Base-by-base conservation (phyloP, 1,284 basidiomycete species). In the Phenoliferia sp. region DNA sequence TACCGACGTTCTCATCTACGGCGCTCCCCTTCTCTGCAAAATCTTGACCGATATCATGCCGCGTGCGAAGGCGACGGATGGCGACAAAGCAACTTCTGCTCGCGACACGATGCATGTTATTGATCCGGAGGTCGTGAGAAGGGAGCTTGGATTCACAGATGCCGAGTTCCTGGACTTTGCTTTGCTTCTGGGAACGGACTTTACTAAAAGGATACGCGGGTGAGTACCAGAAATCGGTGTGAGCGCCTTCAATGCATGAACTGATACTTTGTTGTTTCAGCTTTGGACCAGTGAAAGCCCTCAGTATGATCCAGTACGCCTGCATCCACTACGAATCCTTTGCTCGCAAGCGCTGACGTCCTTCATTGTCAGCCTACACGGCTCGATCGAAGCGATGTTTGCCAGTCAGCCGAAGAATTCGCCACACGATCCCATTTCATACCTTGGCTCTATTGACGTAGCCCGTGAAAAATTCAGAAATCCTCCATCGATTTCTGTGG, bases 101-200 rank as follows among this genome's bases (percentile, higher is more conserved):
- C n/a, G 50, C 3, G 33, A 32, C 19, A 28, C 56, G 33, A 73
- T 71, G 72, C 58, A 39, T 16, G 56, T 71, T 7, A 33, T 69
- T 32, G 66, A 69, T 28, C 67, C 70, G 26, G 62, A 10, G 1
- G 82, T 84, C 3, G 80, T 93, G n/a, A 86, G 87, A n/a, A 69
- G 76, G 0, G 80, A 80, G 7, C 83, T 92, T 32, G 77, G 81
- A 10, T 83, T 94, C 35, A 79, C 84, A 63, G 82, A 81, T 3
- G 75, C 81, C 0, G 76, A 83, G 62, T 94, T 85, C 77, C 79
- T 93, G 74, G 93, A 94, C 79, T 92, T 93, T 77, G 87, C 85
- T 0, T 83, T 95, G 55, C 82, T 95, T 2, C 84, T 92, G 17
- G 92, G 92, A 5, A 95, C 92, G 0, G 92, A 95, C 78, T 94